phyloP scores from a whole-genome alignment of 2,329 filamentous ascomycete genomes.

The Colletotrichum neosansevieriae region DNA sequence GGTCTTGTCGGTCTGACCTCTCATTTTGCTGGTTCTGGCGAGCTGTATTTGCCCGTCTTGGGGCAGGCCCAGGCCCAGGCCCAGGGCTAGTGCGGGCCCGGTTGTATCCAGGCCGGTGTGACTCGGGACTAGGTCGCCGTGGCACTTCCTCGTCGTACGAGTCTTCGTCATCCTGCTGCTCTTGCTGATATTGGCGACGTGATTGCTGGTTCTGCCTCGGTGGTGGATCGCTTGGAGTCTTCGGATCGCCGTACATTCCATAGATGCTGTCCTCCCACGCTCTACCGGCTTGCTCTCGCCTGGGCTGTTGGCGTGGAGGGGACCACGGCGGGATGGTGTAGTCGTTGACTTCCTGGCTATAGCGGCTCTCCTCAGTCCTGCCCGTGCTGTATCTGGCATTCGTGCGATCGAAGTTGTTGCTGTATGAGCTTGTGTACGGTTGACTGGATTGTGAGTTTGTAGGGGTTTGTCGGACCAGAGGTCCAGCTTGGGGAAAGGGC shows the following conservation, averaged over 20 bases:
- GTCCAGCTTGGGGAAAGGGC: conserved; percentile 25
- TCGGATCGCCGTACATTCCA: conserved; percentile 35
- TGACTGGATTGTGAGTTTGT: conserved; percentile 2
- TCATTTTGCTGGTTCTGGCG: conserved; percentile 17
- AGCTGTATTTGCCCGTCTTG: conserved; percentile 3
- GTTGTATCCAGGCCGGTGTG: conserved; percentile 4
- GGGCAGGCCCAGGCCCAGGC: neutral
- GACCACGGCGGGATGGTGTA: neutral
- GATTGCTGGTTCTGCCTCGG: conserved; percentile 1
- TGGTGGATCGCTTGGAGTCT: conserved; percentile 28
- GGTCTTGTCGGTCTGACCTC: neutral
- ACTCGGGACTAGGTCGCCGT: conserved; percentile 6
- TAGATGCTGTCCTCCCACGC: conserved; percentile 37
- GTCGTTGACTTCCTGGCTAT: conserved; percentile 15
- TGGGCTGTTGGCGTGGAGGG: conserved; percentile 8
- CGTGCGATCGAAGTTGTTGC: conserved; percentile 38
- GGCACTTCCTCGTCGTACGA: conserved; percentile 31
- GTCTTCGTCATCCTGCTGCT: conserved; percentile 17
- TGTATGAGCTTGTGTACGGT: conserved; percentile 33
- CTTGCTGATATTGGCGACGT: conserved; percentile 4
- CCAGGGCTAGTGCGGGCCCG: conserved; percentile 13
- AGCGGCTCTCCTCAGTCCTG: conserved; percentile 12
- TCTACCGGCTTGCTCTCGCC: neutral
- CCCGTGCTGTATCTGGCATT: conserved; percentile 33
- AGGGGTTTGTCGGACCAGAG: conserved; percentile 16